Conservation (phyloP, 2,329 filamentous ascomycete genomes). For the Fusarium lateritium region DNA sequence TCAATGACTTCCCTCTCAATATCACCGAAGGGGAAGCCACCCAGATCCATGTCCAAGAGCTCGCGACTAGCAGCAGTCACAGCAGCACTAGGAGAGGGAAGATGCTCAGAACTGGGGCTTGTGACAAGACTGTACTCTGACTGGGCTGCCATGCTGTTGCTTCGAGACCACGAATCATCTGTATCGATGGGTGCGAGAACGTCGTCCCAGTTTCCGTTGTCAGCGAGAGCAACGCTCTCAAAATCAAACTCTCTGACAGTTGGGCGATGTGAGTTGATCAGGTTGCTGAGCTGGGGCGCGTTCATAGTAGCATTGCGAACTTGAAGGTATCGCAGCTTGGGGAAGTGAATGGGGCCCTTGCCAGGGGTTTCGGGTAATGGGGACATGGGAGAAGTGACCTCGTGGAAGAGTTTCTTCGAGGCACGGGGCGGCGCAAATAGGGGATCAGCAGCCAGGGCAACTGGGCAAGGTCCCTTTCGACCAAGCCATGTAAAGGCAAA, state of each 20-base stretch:
- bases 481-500: constrained; percentile 85
- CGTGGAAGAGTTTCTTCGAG: constrained; percentile 72
- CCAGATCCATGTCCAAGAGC: constrained; percentile 59
- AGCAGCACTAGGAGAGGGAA: constrained; percentile 67
- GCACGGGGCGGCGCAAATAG: constrained; percentile 72
- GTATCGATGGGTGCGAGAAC: constrained; percentile 78
- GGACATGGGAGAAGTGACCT: constrained; percentile 76
- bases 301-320: constrained; percentile 82
- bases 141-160: constrained; percentile 48
- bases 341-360: constrained; percentile 74
- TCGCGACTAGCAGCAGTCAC: constrained; percentile 68
- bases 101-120: constrained; percentile 55
- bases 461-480: constrained; percentile 80
- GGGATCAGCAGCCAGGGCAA: constrained; percentile 78
- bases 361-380: constrained; percentile 68
- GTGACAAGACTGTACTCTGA: constrained; percentile 54
- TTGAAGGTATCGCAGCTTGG: constrained; percentile 76
- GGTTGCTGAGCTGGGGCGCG: constrained; percentile 76
- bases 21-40: constrained; percentile 56
- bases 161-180: constrained; percentile 58
- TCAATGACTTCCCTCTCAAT: constrained; percentile 53
- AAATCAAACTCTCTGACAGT: constrained; percentile 85
- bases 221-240: constrained; percentile 78
- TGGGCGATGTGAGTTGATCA: constrained; percentile 76
- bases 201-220: constrained; percentile 83